These are phyloP conservation scores for Lactarius tabidus DNA, from an alignment of 768 basidiomycete species.

Conservation along the genomic window DNA sequence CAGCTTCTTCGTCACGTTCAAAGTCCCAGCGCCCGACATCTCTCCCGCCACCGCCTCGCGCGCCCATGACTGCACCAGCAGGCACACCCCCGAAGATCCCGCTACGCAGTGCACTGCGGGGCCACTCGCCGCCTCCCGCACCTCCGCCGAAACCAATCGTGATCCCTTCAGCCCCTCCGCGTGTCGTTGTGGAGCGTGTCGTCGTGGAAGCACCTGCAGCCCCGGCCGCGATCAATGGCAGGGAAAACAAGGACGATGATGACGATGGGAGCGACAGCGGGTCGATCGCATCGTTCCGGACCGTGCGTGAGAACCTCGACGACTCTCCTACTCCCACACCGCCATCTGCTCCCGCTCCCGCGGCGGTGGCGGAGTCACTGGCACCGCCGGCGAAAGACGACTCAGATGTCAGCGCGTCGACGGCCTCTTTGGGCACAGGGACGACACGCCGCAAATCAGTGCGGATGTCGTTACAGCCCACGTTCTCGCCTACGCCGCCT, in stretches of 20 bases:
- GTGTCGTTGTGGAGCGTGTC: constrained; percentile 4
- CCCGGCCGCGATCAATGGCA: neutral
- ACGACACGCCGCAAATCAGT: constrained; percentile 60
- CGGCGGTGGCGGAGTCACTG: constrained; percentile 4
- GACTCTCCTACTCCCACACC: constrained; percentile 25
- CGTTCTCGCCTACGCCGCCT: constrained; percentile 69
- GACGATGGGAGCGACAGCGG: constrained; percentile 37
- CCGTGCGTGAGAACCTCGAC: constrained; percentile 53
- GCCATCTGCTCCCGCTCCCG: neutral
- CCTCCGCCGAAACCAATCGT: constrained; percentile 17
- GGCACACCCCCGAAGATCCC: constrained; percentile 40
- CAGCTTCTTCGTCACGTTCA: neutral
- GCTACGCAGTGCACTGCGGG: constrained; percentile 59
- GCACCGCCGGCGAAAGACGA: constrained; percentile 25
- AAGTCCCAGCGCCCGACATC: neutral
- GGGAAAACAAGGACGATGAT: neutral
- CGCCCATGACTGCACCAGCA: neutral
- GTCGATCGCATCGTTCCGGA: constrained; percentile 63
- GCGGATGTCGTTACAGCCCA: constrained; percentile 70
- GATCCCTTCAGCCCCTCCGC: constrained; percentile 19
- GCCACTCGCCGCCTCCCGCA: constrained; percentile 26
- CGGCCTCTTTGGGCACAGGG: constrained; percentile 19
- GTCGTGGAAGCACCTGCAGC: neutral
- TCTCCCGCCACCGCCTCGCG: constrained; percentile 9
- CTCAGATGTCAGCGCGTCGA: constrained; percentile 32